Evolutionary conservation across 345 rosid genomes (phyloP).

Genomic region (Ceriops zippeliana): DNA sequence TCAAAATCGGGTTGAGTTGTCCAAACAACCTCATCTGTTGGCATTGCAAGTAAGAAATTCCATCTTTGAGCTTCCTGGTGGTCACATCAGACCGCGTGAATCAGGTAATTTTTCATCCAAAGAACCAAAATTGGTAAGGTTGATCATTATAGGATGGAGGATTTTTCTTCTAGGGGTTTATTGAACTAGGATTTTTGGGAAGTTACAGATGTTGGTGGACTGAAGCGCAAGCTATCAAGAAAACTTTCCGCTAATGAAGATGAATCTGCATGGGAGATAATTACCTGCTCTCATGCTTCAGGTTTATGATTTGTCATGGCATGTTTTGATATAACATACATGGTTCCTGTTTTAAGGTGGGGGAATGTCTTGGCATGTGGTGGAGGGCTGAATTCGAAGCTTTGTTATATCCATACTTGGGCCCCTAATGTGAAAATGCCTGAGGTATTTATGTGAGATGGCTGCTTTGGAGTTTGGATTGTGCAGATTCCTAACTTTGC

Average conservation of each 20-base stretch:
- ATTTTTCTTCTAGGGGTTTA: neutral
- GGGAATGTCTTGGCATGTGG: constrained; percentile 86
- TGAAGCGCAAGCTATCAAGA: constrained; percentile 67
- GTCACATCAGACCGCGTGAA: constrained; percentile 76
- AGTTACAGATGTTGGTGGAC: constrained; percentile 58
- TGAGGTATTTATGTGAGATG: constrained; percentile 45
- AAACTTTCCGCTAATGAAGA: constrained; percentile 52
- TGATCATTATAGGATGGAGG: neutral
- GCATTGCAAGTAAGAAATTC: constrained; percentile 69
- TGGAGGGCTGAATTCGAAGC: constrained; percentile 85
- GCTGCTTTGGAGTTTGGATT: constrained; percentile 4
- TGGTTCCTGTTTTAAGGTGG: constrained; percentile 37
- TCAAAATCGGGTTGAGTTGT: constrained; percentile 68
- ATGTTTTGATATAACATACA: constrained; percentile 11
- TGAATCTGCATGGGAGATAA: constrained; percentile 64
- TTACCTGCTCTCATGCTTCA: neutral
- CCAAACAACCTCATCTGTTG: constrained; percentile 79
- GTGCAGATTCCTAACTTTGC: constrained; percentile 1
- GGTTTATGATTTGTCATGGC: constrained; percentile 1
- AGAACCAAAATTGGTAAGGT: neutral
- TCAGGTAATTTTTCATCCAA: constrained; percentile 43
- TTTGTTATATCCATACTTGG: constrained; percentile 50
- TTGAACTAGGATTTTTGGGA: constrained; percentile 12
- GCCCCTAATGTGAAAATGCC: constrained; percentile 60
- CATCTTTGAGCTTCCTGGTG: constrained; percentile 75